A percentile compares a stretch with the other conserved stretches of the same genome.
Evolutionary conservation across 805 yeast species (phyloP).

Genomic region (Wickerhamomyces alni): DNA sequence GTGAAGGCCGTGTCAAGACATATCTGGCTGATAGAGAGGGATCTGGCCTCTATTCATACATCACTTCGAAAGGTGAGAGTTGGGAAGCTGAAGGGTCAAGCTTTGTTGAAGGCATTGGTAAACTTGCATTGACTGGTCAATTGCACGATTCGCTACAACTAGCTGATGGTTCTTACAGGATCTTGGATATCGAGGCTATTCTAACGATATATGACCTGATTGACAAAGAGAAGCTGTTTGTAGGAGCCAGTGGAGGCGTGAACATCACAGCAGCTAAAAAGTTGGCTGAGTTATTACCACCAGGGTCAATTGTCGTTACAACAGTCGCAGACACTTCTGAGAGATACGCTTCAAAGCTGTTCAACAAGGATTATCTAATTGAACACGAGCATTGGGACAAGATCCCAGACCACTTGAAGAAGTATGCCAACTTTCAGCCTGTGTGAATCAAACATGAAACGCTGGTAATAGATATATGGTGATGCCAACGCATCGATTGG

Average conservation of each 20-base stretch:
- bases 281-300: conserved; percentile 17
- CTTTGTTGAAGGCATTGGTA: conserved; percentile 23
- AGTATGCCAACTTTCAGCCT: conserved; percentile 10
- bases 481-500: too few relatives aligned
- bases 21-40: conserved; percentile 81
- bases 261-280: conserved; percentile 18
- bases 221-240: conserved; percentile 13
- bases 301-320: conserved; percentile 21
- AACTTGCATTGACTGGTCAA: conserved; percentile 18
- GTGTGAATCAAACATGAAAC: too few relatives aligned
- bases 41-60: conserved; percentile 45
- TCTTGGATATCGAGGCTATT: conserved; percentile 14
- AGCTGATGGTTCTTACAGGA: conserved; percentile 13
- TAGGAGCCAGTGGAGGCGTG: conserved; percentile 20
- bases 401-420: conserved; percentile 13
- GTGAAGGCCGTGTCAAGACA: conserved; percentile 31
- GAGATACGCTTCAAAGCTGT: conserved; percentile 19
- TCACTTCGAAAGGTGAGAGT: conserved; percentile 13
- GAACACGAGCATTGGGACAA: conserved; percentile 18
- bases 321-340: conserved; percentile 18
- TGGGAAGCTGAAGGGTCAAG: conserved; percentile 21
- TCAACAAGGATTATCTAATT: conserved; percentile 14
- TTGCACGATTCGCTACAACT: conserved; percentile 12
- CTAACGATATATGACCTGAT: conserved; percentile 12
- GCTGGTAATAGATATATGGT: too few relatives aligned